Evolutionary conservation across 345 rosid genomes (phyloP).

Genomic region (Mallotus nudiflorus): DNA sequence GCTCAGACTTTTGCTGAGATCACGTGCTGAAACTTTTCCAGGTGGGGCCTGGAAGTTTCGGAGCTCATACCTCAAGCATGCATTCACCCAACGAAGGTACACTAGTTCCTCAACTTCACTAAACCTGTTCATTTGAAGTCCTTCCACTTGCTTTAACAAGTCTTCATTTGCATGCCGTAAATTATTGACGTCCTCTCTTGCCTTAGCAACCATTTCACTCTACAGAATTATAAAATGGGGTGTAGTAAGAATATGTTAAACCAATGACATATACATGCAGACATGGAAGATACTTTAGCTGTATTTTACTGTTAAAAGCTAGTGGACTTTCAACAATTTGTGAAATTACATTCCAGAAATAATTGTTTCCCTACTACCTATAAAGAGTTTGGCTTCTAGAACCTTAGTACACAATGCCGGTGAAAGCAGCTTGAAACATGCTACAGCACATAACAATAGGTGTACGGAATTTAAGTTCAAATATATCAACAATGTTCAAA

Average conservation of each 20-base stretch:
- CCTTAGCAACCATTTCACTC: constrained; percentile 79
- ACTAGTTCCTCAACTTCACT: constrained; percentile 99
- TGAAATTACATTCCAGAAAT: background rate
- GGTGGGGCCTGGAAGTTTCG: constrained; percentile 85
- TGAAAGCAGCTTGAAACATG: background rate
- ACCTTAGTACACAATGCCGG: background rate
- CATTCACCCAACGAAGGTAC: constrained; percentile 98
- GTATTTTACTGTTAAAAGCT: background rate
- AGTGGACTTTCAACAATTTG: background rate
- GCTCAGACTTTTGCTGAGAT: constrained; percentile 80
- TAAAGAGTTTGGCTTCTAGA: background rate
- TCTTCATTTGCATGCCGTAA: constrained; percentile 84
- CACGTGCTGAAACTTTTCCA: constrained; percentile 88
- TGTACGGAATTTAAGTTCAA: background rate
- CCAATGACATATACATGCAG: background rate
- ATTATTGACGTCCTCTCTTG: constrained; percentile 73
- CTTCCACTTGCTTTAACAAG: constrained; percentile 93
- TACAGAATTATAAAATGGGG: constrained; percentile 32
- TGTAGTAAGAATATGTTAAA: constrained; percentile 8
- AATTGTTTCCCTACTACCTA: background rate
- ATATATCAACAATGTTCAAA: background rate
- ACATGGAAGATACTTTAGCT: background rate
- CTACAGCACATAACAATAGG: background rate
- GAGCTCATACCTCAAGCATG: constrained; percentile 92
- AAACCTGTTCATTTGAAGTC: constrained; percentile 94